Conservation (phyloP, 768 basidiomycete species). For the Rhizopogon sp. region DNA sequence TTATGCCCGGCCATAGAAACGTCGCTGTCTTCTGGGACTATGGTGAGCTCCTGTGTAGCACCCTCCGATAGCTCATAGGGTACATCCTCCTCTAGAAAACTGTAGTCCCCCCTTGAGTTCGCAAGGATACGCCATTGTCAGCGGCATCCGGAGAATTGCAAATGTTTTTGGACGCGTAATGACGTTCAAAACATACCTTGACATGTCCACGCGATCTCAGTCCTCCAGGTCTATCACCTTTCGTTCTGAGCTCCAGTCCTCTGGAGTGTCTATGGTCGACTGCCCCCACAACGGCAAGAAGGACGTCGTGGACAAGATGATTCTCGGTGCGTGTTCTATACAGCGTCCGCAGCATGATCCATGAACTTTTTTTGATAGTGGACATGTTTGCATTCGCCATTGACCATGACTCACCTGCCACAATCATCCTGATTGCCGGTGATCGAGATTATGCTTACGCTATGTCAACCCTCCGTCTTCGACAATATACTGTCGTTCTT, state of each 20-base stretch:
- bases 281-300: slow-evolving; percentile 30
- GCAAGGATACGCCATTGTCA: slow-evolving; percentile 32
- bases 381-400: slow-evolving; percentile 65
- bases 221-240: slow-evolving; percentile 25
- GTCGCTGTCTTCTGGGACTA: slow-evolving; percentile 42
- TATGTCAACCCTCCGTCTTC: slow-evolving; percentile 49
- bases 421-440: slow-evolving; percentile 61
- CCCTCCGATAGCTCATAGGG: not conserved
- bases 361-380: slow-evolving; percentile 31
- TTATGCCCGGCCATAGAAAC: slow-evolving; percentile 29
- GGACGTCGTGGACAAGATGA: slow-evolving; percentile 42
- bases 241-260: slow-evolving; percentile 41
- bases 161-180: slow-evolving; percentile 42
- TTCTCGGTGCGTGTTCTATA: slow-evolving; percentile 31
- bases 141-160: slow-evolving; percentile 40
- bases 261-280: slow-evolving; percentile 37
- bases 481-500: slow-evolving; percentile 48
- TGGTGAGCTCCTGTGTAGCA: slow-evolving; percentile 14
- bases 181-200: slow-evolving; percentile 51
- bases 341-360: not conserved
- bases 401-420: slow-evolving; percentile 49
- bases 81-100: slow-evolving; percentile 20
- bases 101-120: slow-evolving; percentile 25
- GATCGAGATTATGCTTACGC: slow-evolving; percentile 67
- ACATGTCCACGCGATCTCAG: slow-evolving; percentile 36